These are phyloP conservation scores for Phaeotremella skinneri DNA, from an alignment of 768 basidiomycete genomes.

Conservation along the genomic window DNA sequence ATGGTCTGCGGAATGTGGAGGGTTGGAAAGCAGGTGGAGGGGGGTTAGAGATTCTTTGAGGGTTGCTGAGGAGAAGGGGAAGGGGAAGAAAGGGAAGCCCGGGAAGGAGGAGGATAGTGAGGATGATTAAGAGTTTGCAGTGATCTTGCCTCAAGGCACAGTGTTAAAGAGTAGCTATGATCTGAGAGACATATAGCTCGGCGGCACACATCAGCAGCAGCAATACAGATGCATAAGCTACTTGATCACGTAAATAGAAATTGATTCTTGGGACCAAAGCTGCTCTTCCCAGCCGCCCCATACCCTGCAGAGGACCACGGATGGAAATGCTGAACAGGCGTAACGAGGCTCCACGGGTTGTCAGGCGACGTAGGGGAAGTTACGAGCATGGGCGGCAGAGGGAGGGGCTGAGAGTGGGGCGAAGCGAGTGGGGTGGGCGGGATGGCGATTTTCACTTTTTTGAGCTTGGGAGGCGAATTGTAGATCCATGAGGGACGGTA, in stretches of 20 bases:
- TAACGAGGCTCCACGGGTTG: background rate
- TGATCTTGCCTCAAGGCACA: too few species aligned
- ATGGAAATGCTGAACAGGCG: background rate
- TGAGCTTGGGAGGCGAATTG: background rate
- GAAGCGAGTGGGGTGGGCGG: too few species aligned
- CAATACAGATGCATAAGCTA: too few species aligned
- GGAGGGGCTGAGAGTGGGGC: background rate
- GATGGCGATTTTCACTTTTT: too few species aligned
- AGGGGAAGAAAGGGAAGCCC: conserved; percentile 22
- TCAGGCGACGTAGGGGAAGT: background rate
- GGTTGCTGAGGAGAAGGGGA: conserved; percentile 36
- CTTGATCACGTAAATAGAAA: too few species aligned
- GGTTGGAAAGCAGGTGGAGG: conserved; percentile 41
- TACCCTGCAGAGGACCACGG: background rate
- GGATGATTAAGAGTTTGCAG: conserved; percentile 3
- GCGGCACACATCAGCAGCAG: too few species aligned
- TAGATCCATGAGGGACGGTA: background rate
- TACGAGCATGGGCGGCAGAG: background rate
- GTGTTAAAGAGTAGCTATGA: too few species aligned
- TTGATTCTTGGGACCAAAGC: too few species aligned
- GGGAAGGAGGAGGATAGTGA: conserved; percentile 23
- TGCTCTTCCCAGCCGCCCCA: too few species aligned
- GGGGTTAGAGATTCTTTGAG: conserved; percentile 38
- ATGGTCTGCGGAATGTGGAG: conserved; percentile 27
- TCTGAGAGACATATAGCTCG: too few species aligned